Evolutionary conservation across 2,329 filamentous ascomycete species (phyloP).

Genomic region (Orbilia oligospora): DNA sequence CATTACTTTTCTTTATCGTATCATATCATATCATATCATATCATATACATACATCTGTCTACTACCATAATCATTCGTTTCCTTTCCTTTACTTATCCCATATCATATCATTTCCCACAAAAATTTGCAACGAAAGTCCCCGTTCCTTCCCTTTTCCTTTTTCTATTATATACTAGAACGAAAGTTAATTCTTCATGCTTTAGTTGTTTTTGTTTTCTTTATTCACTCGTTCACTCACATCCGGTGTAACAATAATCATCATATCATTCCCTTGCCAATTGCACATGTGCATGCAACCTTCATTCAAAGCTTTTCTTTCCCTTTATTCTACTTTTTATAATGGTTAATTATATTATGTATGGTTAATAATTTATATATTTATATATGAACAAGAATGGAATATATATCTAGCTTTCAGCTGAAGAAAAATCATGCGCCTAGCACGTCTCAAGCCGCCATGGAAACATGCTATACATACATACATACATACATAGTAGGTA

Average conservation of each 20-base stretch:
- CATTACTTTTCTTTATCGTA: conserved; percentile 29
- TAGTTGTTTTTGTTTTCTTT: neutral
- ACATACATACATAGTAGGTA: too few relatives aligned
- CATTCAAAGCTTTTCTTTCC: neutral
- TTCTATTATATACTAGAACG: neutral
- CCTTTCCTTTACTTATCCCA: neutral
- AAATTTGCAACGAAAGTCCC: neutral
- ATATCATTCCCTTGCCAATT: conserved; percentile 21
- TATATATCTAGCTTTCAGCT: too few relatives aligned
- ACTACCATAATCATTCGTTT: conserved; percentile 1
- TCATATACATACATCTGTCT: conserved; percentile 12
- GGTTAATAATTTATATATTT: too few relatives aligned
- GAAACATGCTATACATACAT: too few relatives aligned
- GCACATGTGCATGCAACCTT: neutral
- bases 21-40: conserved; percentile 25
- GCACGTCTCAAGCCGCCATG: too few relatives aligned
- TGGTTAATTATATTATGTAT: neutral
- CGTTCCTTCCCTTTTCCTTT: neutral
- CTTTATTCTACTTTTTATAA: neutral
- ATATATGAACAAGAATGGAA: too few relatives aligned
- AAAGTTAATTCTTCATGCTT: neutral
- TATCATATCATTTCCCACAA: too few relatives aligned
- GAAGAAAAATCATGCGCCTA: too few relatives aligned
- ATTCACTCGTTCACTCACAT: conserved; percentile 5
- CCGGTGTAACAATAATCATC: conserved; percentile 37